A percentile compares a stretch with the other conserved stretches of the same genome.
Conservation (phyloP, 495 filamentous ascomycete genomes). For the Penicillium manginii region DNA sequence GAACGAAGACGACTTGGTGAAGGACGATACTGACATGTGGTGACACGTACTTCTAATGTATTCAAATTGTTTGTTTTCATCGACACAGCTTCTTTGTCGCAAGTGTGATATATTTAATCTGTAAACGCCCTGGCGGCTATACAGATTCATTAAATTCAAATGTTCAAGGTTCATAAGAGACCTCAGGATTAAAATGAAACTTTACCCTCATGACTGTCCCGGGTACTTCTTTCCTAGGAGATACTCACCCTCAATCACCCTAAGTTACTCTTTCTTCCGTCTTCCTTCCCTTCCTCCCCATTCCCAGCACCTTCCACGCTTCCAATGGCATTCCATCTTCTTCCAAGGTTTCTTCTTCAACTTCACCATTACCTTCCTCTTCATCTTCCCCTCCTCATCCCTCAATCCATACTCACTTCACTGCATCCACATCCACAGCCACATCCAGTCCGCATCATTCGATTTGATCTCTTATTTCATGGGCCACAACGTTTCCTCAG, state of each 20-base stretch:
- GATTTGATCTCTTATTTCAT: constrained; percentile 24
- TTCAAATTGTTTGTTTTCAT: background rate
- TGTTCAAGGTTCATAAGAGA: background rate
- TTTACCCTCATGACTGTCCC: no score
- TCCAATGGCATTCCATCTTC: no score
- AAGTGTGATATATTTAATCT: background rate
- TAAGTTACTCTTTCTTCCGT: no score
- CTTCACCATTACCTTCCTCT: background rate
- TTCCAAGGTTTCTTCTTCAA: background rate
- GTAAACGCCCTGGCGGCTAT: background rate
- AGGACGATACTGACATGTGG: constrained; percentile 61
- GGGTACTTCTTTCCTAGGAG: no score
- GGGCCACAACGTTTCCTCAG: constrained; percentile 40
- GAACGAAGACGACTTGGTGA: constrained; percentile 53
- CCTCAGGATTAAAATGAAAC: no score
- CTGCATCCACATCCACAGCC: no score
- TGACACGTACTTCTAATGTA: constrained; percentile 21
- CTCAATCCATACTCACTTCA: background rate
- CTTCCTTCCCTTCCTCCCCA: no score
- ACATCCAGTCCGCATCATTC: no score
- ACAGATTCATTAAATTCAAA: background rate
- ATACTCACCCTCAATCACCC: no score
- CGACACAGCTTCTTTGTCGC: background rate
- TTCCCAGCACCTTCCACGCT: no score
- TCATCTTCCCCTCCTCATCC: background rate